Evolutionary conservation across 176 grass and related monocot genomes (phyloP), one percentile per base, ranked within the genome.

Genomic region (Hsuehochloa calcarea): DNA sequence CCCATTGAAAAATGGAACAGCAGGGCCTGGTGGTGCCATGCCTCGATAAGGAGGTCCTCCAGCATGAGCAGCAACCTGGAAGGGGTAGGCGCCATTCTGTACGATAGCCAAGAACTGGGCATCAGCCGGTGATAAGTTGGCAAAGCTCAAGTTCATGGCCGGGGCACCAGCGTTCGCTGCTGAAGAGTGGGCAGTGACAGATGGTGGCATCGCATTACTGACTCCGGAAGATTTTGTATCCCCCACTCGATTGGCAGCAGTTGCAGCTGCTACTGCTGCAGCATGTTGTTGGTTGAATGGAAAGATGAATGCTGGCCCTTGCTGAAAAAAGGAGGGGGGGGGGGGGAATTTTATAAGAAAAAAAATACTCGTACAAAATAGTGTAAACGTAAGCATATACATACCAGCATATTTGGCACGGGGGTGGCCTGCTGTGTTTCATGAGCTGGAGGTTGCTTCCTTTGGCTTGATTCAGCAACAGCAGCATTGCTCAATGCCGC

Each of bases 91-190:
- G 35, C 86, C 78, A 73, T 96, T 96, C 83, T 91, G 97, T 66
- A 99, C 49, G 65, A 99, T 91, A 11, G 97, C 91, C 63, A 99
- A 77, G 50, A 92, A 91, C 82, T 94, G 93, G 62, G 96, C 91
- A 61, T 99, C 96, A 15, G 51, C 73, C 0, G 91, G 80, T n/a
- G 84, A 83, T 67, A 93, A 70, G 83, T 85, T 88, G 20, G 86
- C 84, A 86, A 99, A 99, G 83, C 97, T 99, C 86, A 99, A 82
- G 71, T 99, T 99, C 92, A 96, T 89, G 25, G 93, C 54, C 11
- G 79, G 13, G 0, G 90, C 82, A 65, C 91, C 93, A 61, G 87
- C 49, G 43, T 83, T 91, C 38, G 58, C 88, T 65, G 84, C 41
- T 16, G 86, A 65, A 76, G 84, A 45, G 43, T 64, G 73, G 8